Percentiles rank a stretch among this genome's conserved stretches.
Conservation (phyloP, 306 rosid genomes). For the Acacia crassicarpa region DNA sequence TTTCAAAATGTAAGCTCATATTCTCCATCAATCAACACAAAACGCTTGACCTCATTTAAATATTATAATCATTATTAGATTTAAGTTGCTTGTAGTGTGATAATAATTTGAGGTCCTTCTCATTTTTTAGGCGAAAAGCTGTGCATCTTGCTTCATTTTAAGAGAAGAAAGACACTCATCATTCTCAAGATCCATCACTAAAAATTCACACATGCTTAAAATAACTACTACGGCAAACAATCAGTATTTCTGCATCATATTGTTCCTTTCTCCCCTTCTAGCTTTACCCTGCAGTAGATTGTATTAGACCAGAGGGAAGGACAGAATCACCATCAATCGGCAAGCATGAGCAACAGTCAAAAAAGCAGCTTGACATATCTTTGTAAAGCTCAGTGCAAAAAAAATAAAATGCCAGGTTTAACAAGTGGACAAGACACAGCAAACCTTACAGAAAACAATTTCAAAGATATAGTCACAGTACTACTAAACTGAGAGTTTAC, state of each 20-base stretch:
- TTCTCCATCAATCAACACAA: slow-evolving; percentile 13
- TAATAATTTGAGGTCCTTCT: background rate
- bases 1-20: slow-evolving; percentile 13
- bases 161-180: background rate
- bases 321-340: background rate
- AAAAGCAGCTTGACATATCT: background rate
- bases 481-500: background rate
- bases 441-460: background rate
- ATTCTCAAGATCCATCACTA: background rate
- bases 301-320: background rate
- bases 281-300: background rate
- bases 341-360: background rate
- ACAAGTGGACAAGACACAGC: background rate
- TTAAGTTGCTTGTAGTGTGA: background rate
- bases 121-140: background rate
- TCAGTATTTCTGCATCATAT: background rate
- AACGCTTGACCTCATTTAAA: slow-evolving; percentile 10
- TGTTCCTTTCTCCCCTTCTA: slow-evolving; percentile 18
- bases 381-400: background rate
- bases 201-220: background rate
- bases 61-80: background rate
- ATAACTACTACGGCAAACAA: background rate
- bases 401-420: background rate
- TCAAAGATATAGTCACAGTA: background rate
- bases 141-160: background rate